Conservation (phyloP, 495 filamentous ascomycete genomes). For the Ascodesmis nigricans region DNA sequence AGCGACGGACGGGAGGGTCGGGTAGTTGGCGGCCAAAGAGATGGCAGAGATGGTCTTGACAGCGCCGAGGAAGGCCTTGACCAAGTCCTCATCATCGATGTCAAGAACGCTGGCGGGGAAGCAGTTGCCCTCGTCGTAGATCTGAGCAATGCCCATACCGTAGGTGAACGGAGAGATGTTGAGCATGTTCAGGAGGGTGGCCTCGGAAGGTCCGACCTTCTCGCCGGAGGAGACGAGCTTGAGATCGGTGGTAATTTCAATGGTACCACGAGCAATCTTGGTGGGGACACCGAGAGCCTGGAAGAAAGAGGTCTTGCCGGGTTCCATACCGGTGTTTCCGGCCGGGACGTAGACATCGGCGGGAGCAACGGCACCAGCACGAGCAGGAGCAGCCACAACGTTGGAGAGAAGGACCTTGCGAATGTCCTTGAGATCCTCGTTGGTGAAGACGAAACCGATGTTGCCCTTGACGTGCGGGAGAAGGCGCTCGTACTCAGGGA, state of each 20-base stretch:
- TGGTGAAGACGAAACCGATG: constrained; percentile 99
- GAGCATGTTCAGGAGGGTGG: constrained; percentile 94
- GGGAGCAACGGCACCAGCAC: constrained; percentile 89
- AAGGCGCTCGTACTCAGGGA: constrained; percentile 92
- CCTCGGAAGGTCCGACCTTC: constrained; percentile 98
- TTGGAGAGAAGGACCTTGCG: constrained; percentile 89
- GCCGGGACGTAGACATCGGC: constrained; percentile 77
- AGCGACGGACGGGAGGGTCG: constrained; percentile 85
- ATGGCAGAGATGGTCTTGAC: constrained; percentile 70
- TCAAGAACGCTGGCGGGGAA: constrained; percentile 72
- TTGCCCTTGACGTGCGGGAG: constrained; percentile 92
- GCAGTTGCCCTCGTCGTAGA: constrained; percentile 88
- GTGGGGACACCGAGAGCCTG: constrained; percentile 99
- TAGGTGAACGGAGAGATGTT: constrained; percentile 99
- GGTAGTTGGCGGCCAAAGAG: constrained; percentile 80
- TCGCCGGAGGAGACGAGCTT: constrained; percentile 82
- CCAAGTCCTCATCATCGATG: constrained; percentile 77
- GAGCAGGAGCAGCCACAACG: constrained; percentile 88
- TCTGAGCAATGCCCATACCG: constrained; percentile 84
- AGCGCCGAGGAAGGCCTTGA: constrained; percentile 59
- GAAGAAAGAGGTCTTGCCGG: constrained; percentile 99
- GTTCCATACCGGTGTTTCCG: constrained; percentile 99
- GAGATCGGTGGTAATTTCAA: constrained; percentile 96
- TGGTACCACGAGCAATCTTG: constrained; percentile 99
- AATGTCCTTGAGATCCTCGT: constrained; percentile 70